Evolutionary conservation across 2,329 filamentous ascomycete species (phyloP), one percentile per base, ranked within the genome.

Genomic region (Pseudopithomyces maydicus): DNA sequence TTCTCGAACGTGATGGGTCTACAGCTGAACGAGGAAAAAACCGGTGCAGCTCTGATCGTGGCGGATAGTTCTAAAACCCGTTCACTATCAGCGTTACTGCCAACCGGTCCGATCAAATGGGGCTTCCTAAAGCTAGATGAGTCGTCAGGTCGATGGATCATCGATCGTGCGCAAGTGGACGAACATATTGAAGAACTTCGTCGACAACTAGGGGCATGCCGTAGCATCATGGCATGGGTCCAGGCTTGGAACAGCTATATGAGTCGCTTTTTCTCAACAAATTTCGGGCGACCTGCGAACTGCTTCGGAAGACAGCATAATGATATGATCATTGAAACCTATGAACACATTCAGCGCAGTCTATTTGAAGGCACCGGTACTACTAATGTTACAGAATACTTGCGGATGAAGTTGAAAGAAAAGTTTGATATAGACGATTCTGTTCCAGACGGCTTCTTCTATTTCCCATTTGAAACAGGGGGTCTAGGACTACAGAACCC

Each of bases 191-290:
- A 77, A 2, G 86, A 89, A 66, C 79, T 90, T 3, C 78, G 79
- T 32, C 80, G 78, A 3, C 87, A 90, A 62, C 81, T 90, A 5
- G 75, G 77, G 6, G 78, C 81, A 23, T 83, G 81, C 57, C 80
- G 80, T 56, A 86, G 81, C 57, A 74, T 87, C 6, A 84, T 88
- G 58, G 76, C 81, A 23, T 87, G 83, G 79, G 79, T 87, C 3
- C 81, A 86, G 61, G 84, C 83, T 0, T 87, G 84, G 79, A 87
- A 87, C 63, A 81, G 78, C 38, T 87, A 86, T 65, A 80, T 83
- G 29, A 78, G 77, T 7, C 78, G 80, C 1, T 87, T 87, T 70
- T 86, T 87, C 66, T 75, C 76, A 50, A 82, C 81, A 61, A 86
- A 86, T 63, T 86, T 87, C 57, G 84, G 81, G 7, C 80, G 80